Percentiles rank a stretch among this genome's conserved stretches.
phyloP scores from a whole-genome alignment of 2,329 filamentous ascomycete species.

The Fusarium sp. region DNA sequence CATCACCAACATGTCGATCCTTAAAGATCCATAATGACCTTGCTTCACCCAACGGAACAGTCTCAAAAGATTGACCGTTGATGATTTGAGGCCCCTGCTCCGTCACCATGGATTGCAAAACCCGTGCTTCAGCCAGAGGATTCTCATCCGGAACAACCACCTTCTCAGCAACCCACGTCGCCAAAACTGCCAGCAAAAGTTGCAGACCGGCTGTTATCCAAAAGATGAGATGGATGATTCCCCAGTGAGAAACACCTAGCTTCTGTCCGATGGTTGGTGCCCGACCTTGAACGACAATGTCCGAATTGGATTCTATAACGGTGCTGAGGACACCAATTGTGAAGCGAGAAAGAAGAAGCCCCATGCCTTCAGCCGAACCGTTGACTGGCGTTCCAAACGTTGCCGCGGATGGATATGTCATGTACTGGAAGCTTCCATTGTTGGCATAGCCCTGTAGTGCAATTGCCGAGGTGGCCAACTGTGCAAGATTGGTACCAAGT shows the following conservation, averaged over 20 bases:
- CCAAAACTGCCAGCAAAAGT: conserved; percentile 3
- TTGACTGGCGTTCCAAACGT: background rate
- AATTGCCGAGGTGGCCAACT: conserved; percentile 21
- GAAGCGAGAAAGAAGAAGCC: conserved; percentile 8
- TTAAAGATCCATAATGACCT: conserved; percentile 2
- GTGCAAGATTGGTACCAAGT: conserved; percentile 7
- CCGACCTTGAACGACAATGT: background rate
- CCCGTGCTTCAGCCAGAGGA: conserved; percentile 1
- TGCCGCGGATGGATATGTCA: background rate
- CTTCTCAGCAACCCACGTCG: background rate
- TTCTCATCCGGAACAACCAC: conserved; percentile 8
- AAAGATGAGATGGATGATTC: background rate
- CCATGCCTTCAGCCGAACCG: background rate
- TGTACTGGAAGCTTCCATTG: background rate
- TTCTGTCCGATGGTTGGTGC: conserved; percentile 5
- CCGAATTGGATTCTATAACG: background rate
- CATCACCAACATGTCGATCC: background rate
- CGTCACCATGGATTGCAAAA: conserved; percentile 7
- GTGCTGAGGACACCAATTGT: conserved; percentile 1
- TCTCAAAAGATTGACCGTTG: background rate
- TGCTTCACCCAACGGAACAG: background rate
- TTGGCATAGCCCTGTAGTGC: conserved; percentile 21
- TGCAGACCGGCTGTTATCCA: conserved; percentile 8
- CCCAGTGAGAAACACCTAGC: conserved; percentile 9
- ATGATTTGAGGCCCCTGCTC: background rate